Evolutionary conservation across 768 basidiomycete genomes (phyloP), one percentile per base, ranked within the genome.

Genomic region (Termitomyces sp.): DNA sequence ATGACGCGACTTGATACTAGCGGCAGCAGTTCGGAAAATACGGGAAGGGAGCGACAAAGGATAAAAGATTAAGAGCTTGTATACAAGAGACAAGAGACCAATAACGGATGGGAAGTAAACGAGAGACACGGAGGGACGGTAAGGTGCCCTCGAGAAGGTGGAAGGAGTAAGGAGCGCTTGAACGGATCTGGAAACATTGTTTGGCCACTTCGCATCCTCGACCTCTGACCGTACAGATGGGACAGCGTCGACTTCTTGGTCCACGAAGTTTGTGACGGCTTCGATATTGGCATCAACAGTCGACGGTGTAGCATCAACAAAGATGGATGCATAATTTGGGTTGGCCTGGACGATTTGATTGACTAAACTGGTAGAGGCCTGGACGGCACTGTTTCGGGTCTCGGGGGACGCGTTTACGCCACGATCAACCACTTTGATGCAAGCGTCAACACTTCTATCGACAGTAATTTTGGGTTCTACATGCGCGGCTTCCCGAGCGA

Each of bases 241-340:
- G 18, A 75, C 76, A 7, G 87, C 86, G 62, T 86, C 85, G 58
- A 91, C 74, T 36, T 69, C 74, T 69, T 78, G 78, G 40, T 83
- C 79, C 12, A 71, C 64, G 57, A 70, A 71, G 32, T 63, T 49
- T 12, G 65, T 55, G 35, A 60, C 22, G 9, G 67, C 59, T 51
- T 65, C 65, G 45, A 73, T 62, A 51, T 66, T 66, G 40, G 63
- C 66, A 24, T 72, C 66, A 16, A 55, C 61, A 20, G 67, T 65
- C 2, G 59, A 50, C 4, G 71, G 71, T 53, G 60, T 68, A 39
- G 73, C 72, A 61, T 73, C 69, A 16, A 73, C 56, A n/a, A 68
- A 67, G 39, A 67, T 65, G 8, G 77, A 77, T 7, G 59, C 58
- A n/a, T 69, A 67, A 32, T 67, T 65, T n/a, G 72, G 70, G 28